Conservation (phyloP, 305 asterid species). For the Plantago coronopus region DNA sequence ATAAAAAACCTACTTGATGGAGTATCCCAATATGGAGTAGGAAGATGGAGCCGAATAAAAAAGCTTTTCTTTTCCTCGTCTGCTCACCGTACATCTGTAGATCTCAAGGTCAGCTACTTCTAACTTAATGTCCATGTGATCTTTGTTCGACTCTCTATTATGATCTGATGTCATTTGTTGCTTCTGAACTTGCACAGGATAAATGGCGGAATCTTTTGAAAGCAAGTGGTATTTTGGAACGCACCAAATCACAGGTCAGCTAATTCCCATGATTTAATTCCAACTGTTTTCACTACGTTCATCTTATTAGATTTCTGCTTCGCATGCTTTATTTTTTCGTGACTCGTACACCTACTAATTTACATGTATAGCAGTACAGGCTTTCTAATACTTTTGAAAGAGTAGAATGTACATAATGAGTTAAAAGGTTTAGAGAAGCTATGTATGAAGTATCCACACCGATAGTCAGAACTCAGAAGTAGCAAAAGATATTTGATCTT, state of each 20-base stretch:
- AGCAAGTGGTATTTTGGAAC: constrained; percentile 61
- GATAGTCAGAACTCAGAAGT: no score
- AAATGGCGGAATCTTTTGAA: constrained; percentile 93
- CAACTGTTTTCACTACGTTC: neutral
- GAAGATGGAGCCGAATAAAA: constrained; percentile 85
- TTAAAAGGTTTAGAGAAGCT: no score
- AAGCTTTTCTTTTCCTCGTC: constrained; percentile 68
- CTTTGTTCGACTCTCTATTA: neutral
- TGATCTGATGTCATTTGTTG: constrained; percentile 16
- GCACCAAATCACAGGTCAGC: constrained; percentile 51
- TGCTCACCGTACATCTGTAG: constrained; percentile 79
- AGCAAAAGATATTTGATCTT: no score
- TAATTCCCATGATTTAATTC: constrained; percentile 9
- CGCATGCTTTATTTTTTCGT: neutral
- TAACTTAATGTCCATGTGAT: neutral
- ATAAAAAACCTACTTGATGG: constrained; percentile 73
- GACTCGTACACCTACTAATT: neutral
- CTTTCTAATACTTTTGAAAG: neutral
- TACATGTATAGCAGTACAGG: neutral
- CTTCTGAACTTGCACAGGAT: constrained; percentile 46
- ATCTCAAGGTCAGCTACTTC: constrained; percentile 62
- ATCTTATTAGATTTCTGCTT: neutral
- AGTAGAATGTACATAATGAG: no score
- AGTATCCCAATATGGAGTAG: constrained; percentile 78
- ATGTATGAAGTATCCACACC: no score